Conservation (phyloP, 805 yeast genomes). For the Kodamaea hsintzibuensis region DNA sequence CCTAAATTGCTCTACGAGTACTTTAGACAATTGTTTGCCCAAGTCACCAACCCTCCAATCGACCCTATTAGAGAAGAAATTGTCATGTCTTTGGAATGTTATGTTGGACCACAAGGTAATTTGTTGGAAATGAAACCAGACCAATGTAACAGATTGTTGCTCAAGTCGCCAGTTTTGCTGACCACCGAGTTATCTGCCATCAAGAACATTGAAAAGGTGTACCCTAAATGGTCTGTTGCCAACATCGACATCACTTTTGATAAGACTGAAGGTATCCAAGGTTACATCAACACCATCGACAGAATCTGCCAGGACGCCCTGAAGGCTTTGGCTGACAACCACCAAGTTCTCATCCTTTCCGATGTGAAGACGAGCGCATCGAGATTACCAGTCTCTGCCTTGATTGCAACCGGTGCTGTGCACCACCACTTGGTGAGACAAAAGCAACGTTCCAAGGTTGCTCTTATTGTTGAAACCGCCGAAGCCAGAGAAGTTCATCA, state of each 20-base stretch:
- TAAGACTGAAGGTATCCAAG: constrained; percentile 78
- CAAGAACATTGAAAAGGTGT: constrained; percentile 66
- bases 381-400: constrained; percentile 79
- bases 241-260: constrained; percentile 86
- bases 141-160: constrained; percentile 85
- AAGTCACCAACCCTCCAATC: constrained; percentile 97
- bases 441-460: constrained; percentile 94
- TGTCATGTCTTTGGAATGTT: constrained; percentile 96
- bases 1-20: constrained; percentile 90
- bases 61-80: constrained; percentile 96
- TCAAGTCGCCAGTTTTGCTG: constrained; percentile 80
- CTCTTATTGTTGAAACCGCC: constrained; percentile 87
- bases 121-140: constrained; percentile 86
- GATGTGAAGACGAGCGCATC: constrained; percentile 63
- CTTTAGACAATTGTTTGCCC: constrained; percentile 95
- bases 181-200: constrained; percentile 75
- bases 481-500: constrained; percentile 98
- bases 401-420: constrained; percentile 94
- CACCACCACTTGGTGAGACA: constrained; percentile 95
- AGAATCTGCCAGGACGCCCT: constrained; percentile 86
- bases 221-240: constrained; percentile 84
- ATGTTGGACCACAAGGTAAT: constrained; percentile 98
- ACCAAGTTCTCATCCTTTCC: constrained; percentile 73
- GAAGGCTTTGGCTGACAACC: constrained; percentile 73
- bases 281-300: constrained; percentile 83